phyloP scores from a whole-genome alignment of 2,329 filamentous ascomycete species.

The Apiospora phragmitis region DNA sequence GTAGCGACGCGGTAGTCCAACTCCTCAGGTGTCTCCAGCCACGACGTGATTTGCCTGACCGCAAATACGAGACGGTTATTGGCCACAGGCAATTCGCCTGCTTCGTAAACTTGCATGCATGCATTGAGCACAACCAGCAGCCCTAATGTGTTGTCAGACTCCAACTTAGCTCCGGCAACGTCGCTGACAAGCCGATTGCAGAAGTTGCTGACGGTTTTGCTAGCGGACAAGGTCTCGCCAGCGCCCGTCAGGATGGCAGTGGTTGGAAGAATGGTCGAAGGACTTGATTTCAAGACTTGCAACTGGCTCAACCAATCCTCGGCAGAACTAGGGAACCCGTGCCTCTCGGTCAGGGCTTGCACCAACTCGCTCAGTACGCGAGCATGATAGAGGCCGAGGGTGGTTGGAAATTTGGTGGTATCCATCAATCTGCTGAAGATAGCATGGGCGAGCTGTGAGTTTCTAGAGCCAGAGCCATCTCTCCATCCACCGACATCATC shows the following conservation, averaged over 20 bases:
- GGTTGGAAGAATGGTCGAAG: slow-evolving; percentile 48
- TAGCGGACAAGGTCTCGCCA: slow-evolving; percentile 49
- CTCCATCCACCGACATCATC: slow-evolving; percentile 39
- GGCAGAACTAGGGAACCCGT: slow-evolving; percentile 44
- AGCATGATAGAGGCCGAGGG: slow-evolving; percentile 52
- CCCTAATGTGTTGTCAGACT: slow-evolving; percentile 45
- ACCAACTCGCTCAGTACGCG: slow-evolving; percentile 53
- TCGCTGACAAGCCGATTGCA: slow-evolving; percentile 64
- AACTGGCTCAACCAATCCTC: slow-evolving; percentile 50
- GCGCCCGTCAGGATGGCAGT: slow-evolving; percentile 54
- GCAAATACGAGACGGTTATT: slow-evolving; percentile 78
- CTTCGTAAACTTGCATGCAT: slow-evolving; percentile 51
- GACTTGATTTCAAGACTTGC: slow-evolving; percentile 47
- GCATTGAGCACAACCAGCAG: slow-evolving; percentile 56
- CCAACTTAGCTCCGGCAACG: slow-evolving; percentile 48
- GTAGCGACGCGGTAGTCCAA: slow-evolving; percentile 46
- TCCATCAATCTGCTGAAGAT: slow-evolving; percentile 47
- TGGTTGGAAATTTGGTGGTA: slow-evolving; percentile 41
- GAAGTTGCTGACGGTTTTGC: slow-evolving; percentile 51
- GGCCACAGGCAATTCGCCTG: slow-evolving; percentile 55
- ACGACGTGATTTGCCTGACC: slow-evolving; percentile 74
- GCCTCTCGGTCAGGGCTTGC: slow-evolving; percentile 44
- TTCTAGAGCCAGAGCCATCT: slow-evolving; percentile 31
- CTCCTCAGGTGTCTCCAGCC: slow-evolving; percentile 57
- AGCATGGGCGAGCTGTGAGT: slow-evolving; percentile 39